phyloP scores from a whole-genome alignment of 1,284 basidiomycete genomes.

The Abortiporus biennis region DNA sequence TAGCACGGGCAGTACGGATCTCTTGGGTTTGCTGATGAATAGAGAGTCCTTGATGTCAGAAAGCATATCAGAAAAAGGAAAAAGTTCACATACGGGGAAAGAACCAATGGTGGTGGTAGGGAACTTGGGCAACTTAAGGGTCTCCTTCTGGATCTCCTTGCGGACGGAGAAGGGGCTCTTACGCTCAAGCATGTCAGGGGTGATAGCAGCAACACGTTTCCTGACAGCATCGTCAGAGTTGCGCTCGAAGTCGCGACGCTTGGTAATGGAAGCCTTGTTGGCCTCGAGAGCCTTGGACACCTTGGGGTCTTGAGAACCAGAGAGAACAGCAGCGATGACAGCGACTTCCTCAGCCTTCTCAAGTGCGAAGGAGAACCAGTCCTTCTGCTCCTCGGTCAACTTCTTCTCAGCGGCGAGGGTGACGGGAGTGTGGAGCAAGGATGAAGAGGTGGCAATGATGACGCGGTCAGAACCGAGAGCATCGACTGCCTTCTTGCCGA shows the following conservation, averaged over 20 bases:
- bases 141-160: constrained; percentile 85
- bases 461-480: constrained; percentile 84
- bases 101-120: constrained; percentile 99
- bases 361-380: constrained; percentile 99
- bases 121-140: constrained; percentile 93
- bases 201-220: constrained; percentile 92
- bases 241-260: constrained; percentile 94
- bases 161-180: constrained; percentile 88
- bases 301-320: constrained; percentile 73
- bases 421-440: constrained; percentile 97
- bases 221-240: constrained; percentile 95
- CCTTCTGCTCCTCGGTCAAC: constrained; percentile 86
- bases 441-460: constrained; percentile 93
- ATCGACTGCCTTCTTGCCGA: constrained; percentile 82
- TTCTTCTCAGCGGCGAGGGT: constrained; percentile 92
- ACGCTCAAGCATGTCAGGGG: constrained; percentile 83
- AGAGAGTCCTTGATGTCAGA: no score
- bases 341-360: constrained; percentile 96
- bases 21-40: constrained; percentile 89
- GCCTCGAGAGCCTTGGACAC: constrained; percentile 72
- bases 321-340: constrained; percentile 78
- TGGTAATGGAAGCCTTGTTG: constrained; percentile 90
- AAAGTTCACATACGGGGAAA: constrained; percentile 69
- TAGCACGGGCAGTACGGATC: constrained; percentile 94
- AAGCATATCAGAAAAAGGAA: no score